Conservation (phyloP, 345 rosid species). For the Populus ilicifolia region DNA sequence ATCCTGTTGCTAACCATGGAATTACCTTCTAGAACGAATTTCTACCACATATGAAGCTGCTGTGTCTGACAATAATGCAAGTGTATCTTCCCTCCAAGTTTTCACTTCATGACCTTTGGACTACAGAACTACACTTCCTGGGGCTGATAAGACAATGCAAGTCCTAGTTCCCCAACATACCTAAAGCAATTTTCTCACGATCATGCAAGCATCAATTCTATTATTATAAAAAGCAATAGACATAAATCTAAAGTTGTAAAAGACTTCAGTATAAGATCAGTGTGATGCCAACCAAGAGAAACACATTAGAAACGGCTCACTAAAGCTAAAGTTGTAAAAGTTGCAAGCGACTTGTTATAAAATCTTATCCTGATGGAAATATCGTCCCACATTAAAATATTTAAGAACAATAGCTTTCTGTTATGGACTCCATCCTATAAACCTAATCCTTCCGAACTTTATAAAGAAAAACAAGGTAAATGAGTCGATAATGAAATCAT, state of each 20-base stretch:
- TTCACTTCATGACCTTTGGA: not conserved
- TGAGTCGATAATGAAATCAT: too few species aligned
- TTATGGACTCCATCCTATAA: too few species aligned
- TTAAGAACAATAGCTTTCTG: too few species aligned
- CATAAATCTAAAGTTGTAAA: too few species aligned
- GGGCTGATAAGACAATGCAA: not conserved
- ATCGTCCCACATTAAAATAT: too few species aligned
- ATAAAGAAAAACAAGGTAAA: too few species aligned
- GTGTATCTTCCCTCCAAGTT: slow-evolving; percentile 4
- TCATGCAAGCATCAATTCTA: not conserved
- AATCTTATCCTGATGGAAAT: not conserved
- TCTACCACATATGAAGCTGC: slow-evolving; percentile 4
- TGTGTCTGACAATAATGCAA: slow-evolving; percentile 12
- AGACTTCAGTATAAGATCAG: not conserved
- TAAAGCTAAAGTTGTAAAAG: not conserved
- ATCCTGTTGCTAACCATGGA: slow-evolving; percentile 6
- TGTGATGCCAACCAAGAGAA: not conserved
- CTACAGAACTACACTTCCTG: not conserved
- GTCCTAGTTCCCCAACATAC: not conserved
- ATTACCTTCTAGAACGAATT: slow-evolving; percentile 1
- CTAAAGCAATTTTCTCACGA: not conserved
- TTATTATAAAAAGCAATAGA: not conserved
- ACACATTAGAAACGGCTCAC: not conserved
- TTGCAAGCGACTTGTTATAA: too few species aligned
- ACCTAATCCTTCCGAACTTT: too few species aligned